Base-by-base conservation (phyloP, 2,329 filamentous ascomycete species). In the Cladophialophora carrionii region DNA sequence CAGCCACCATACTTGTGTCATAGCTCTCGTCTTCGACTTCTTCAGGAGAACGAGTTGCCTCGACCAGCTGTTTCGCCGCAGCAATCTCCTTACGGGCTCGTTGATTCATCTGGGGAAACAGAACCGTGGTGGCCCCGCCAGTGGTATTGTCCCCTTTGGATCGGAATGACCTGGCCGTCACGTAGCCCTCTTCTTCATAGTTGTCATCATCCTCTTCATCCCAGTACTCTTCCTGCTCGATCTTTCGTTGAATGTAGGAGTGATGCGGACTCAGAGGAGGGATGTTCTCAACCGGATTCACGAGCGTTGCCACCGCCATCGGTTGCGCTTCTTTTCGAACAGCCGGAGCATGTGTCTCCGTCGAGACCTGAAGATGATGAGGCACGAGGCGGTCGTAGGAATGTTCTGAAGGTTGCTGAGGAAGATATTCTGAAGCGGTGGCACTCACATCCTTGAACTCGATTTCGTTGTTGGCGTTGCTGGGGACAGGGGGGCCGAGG, bases 1-100 rank as follows among this genome's bases (percentile, higher is more conserved):
- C 94, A 10, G 93, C 90, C 57, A 98, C 95, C 95, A 99, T 98
- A 75, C 91, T 96, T 37, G 94, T 92, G 75, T 98, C 95, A 87
- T 90, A 96, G 59, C 85, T 82, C 75, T 98, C 94, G 70, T 97
- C 94, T 68, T 96, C 90, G 52, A 92, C 82, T 64, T 96, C 92
- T 64, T 95, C 90, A 4, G 80, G 76, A 0, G 87, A 87, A 29
- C 86, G 84, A 31, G 85, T 87, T 32, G 80, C 78, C 70, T 91
- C 86, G 14, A 96, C 90, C 66, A 88, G 83, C 6, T 83, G 74
- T 72, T 85, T 88, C 2, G 88, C 87, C 57, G 82, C 80, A 51
- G 89, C 87, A 48, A 98, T 82, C 78, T 98, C 92, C 43, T 86
- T 85, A 73, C 87, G 83, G 41, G 88, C 84, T 71, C 88, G 88